These are phyloP conservation scores for Ustulina deusta DNA, from an alignment of 2,329 filamentous ascomycete genomes.

Conservation along the genomic window DNA sequence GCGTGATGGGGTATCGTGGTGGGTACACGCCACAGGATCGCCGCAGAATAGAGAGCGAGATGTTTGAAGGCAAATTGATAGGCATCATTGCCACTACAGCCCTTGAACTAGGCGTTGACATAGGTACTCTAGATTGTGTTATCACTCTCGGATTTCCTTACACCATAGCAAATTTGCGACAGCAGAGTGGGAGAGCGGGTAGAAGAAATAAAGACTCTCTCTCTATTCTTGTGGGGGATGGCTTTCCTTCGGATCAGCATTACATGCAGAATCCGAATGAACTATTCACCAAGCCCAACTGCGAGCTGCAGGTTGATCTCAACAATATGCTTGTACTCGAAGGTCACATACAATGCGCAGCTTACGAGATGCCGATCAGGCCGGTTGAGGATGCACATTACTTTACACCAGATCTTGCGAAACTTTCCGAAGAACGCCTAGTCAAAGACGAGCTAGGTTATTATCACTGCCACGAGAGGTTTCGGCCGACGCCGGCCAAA, in stretches of 20 bases:
- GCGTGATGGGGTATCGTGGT: constrained; percentile 95
- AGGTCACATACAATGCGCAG: constrained; percentile 95
- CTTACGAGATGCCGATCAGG: constrained; percentile 93
- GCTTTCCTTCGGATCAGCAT: constrained; percentile 90
- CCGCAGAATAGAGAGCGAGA: constrained; percentile 88
- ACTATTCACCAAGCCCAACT: constrained; percentile 91
- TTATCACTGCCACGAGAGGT: constrained; percentile 90
- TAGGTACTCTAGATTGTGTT: constrained; percentile 92
- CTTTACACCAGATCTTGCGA: constrained; percentile 79
- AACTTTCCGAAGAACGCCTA: constrained; percentile 80
- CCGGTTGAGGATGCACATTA: constrained; percentile 79
- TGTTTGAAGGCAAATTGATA: constrained; percentile 95
- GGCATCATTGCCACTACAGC: constrained; percentile 95
- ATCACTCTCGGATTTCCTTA: constrained; percentile 95
- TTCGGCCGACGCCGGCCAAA: constrained; percentile 84
- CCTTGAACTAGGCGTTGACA: constrained; percentile 93
- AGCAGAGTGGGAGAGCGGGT: constrained; percentile 94
- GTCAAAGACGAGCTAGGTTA: constrained; percentile 81
- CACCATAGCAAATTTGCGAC: constrained; percentile 91
- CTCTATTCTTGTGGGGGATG: constrained; percentile 88
- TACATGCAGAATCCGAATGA: constrained; percentile 98
- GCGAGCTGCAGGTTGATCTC: constrained; percentile 90
- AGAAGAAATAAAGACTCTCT: constrained; percentile 93
- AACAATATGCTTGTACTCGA: constrained; percentile 90
- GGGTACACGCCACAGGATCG: constrained; percentile 94